Base-by-base conservation (phyloP, 169 alveolate genomes). In the Theileria annulata region DNA sequence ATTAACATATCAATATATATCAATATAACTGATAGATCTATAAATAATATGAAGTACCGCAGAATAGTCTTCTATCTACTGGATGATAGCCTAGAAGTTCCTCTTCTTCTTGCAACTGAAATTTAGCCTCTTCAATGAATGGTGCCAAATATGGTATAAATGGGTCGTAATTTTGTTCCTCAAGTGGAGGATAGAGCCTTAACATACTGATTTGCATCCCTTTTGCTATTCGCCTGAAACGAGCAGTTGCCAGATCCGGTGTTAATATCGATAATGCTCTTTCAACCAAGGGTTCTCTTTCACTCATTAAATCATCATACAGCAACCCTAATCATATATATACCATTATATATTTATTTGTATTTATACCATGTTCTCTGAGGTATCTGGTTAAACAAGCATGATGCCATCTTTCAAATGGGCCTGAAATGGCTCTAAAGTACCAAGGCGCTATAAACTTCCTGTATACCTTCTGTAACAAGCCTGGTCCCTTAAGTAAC, bases 91-190 rank as follows among this genome's bases (percentile, higher is more conserved):
- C 96, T 47, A 93, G 87, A 80, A 93, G 85, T 72, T 93, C 96
- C 68, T 93, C 96, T 58, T 93, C 96, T 80, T 93, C 96, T 70
- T 93, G 96, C 48, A 93, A 67, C 79, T 93, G 96, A 67, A 93
- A 93, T 79, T 93, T 93, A 33, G 96, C 96, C 77, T 93, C 96
- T 80, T 93, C 96, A n/a, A 93, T 88, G 71, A 88, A 93, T 21
- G 96, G 96, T 30, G 96, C 96, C 76, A 93, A 77, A 72, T 93
- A 93, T 0, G 96, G 96, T 33, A 93, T 87, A 74, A 88, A 92
- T 6, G 96, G 96, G 64, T 93, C 96, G 72, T 93, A 93, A 75
- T 93, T 93, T 77, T 93, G 96, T 27, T 87, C 93, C 79, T 91
- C 94, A 62, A 92, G 86, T 10, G 88, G 91, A 27, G 92, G 85